Evolutionary conservation across 305 asterid species (phyloP).

Genomic region (Caryopteris hybrid): DNA sequence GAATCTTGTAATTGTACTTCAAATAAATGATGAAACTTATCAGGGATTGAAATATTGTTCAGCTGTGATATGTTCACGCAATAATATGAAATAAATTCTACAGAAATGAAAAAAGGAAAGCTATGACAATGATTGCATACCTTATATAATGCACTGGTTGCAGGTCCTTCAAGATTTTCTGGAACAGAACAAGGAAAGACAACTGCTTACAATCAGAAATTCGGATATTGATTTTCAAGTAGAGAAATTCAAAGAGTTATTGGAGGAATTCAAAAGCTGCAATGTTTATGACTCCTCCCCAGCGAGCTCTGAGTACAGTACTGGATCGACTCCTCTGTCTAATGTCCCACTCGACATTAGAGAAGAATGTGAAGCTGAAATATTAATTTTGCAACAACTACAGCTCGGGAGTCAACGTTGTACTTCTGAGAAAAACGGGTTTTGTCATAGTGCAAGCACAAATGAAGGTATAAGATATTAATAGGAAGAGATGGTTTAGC

Average conservation of each 20-base stretch:
- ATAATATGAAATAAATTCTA: neutral
- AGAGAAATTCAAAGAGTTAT: constrained; percentile 49
- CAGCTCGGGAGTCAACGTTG: constrained; percentile 28
- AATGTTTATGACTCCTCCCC: constrained; percentile 36
- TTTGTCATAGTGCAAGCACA: constrained; percentile 27
- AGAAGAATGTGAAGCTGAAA: constrained; percentile 48
- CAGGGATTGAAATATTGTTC: neutral
- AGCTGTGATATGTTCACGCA: neutral
- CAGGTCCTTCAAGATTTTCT: constrained; percentile 77
- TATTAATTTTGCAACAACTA: constrained; percentile 31
- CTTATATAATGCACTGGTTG: neutral
- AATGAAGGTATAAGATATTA: constrained; percentile 36
- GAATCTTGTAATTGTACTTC: neutral
- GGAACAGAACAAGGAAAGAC: constrained; percentile 57
- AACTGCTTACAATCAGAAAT: constrained; percentile 26
- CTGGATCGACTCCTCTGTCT: constrained; percentile 48
- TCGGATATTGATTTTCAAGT: constrained; percentile 45
- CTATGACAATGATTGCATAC: neutral
- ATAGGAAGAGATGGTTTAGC: neutral
- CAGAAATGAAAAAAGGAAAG: neutral
- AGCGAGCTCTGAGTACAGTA: constrained; percentile 46
- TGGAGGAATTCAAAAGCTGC: constrained; percentile 45
- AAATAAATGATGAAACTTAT: too few relatives aligned
- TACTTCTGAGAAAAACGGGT: constrained; percentile 39
- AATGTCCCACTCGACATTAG: constrained; percentile 23